Base-by-base conservation (phyloP, 257 asterid species). In the Nicotiana attenuata region DNA sequence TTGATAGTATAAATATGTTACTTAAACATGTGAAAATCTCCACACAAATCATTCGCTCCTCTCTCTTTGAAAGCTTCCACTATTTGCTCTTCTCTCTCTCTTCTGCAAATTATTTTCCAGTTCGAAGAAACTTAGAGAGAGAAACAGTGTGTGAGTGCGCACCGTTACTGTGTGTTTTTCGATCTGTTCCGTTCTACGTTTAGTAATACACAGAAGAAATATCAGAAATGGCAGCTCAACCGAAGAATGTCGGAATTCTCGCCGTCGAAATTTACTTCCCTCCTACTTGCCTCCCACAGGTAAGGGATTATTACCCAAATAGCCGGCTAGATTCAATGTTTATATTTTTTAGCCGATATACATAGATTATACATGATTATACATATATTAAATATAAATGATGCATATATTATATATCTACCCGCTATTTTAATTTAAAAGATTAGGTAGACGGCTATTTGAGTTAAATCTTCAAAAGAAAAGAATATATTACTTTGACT, bases 281-380 rank as follows among this genome's bases (percentile, higher is more conserved):
- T 77, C 97, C 97, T n/a, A 89, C 96, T 85, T 96, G 97, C 90
- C 91, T 96, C 91, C 94, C 89, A 85, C 98, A 95, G 98, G 99
- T 95, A 79, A 31, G 35, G 35, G 35, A 31, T 31, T 31, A 31
- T 31, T 31, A 31, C 6, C 0, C 0, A 31, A 31, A 31, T 31
- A 31, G 6, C 35, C 35, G 35, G 35, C 6, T 31, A 31, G 35
- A 31, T 31, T 31, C 0, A 31, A 31, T 31, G 4, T 31, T 31
- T 31, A 31, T 0, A 31, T 31, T 31, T 31, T 31, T 4, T 31
- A 31, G 35, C 35, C 35, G 6, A 31, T 31, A 31, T 31, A 31
- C 4, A 31, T 31, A 31, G 0, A 31, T 31, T 31, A 31, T 31
- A 31, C 5, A 31, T 31, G 6, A 0, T 31, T 31, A 31, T 31